Conservation (phyloP, 176 grass and related monocot species). For the Saccharum spontaneum region DNA sequence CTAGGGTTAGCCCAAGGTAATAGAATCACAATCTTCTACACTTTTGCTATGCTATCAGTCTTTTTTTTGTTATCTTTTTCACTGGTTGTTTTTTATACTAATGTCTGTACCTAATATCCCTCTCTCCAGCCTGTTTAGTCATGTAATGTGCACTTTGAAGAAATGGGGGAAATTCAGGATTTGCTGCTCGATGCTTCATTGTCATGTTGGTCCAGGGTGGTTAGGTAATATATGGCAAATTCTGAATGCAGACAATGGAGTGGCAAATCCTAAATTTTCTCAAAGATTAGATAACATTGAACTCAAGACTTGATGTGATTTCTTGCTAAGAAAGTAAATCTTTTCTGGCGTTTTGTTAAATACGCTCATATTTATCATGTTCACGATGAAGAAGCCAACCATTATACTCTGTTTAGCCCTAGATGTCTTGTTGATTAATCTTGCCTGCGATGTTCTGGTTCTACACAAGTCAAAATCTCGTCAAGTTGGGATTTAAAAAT, state of each 20-base stretch:
- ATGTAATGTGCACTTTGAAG: too few species aligned
- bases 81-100: not conserved
- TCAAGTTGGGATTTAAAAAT: constrained; percentile 62
- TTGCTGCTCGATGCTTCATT: not conserved
- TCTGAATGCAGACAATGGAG: too few species aligned
- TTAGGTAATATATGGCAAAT: not conserved
- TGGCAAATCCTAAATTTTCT: not conserved
- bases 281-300: not conserved
- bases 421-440: not conserved
- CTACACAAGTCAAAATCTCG: constrained; percentile 53
- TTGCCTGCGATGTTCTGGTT: constrained; percentile 11
- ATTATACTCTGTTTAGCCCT: not conserved
- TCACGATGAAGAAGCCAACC: not conserved
- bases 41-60: not conserved
- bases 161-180: not conserved
- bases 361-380: not conserved
- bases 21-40: too few species aligned
- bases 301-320: not conserved
- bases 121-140: not conserved
- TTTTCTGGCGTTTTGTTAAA: not conserved
- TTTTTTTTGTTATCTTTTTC: not conserved
- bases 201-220: not conserved
- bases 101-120: not conserved
- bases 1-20: too few species aligned
- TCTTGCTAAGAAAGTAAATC: not conserved